Evolutionary conservation across 305 asterid genomes (phyloP), one percentile per base, ranked within the genome.

Genomic region (Fraxinus paxiana): DNA sequence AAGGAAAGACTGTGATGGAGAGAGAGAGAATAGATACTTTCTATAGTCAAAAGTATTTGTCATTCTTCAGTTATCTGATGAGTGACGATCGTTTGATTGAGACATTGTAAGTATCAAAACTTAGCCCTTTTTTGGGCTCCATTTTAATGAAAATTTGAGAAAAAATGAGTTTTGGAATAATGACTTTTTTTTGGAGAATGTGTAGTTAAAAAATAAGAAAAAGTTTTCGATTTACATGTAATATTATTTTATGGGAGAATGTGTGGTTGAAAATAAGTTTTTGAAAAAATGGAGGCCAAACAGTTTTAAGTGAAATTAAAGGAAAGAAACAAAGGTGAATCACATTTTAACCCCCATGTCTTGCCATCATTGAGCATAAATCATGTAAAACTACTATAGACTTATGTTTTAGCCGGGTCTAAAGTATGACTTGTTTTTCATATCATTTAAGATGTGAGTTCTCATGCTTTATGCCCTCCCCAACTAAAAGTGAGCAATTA

Each of bases 271-370:
- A 41, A 41, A 38, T 38, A 12, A 8, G 46, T 38, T 41, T 41
- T 12, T 10, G n/a, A 12, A 41, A 41, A 41, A 41, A 41, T 12
- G 15, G 5, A 41, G n/a, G 51, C n/a, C n/a, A 41, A 41, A 10
- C 51, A 41, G 4, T 41, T 41, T 41, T 20, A 28, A 38, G 33
- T 76, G 15, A 63, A 63, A 24, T 24, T 2, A 63, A 24, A 13
- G 65, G 22, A 80, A 59, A 56, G 6, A 67, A 69, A 51, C 48
- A 22, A 65, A 76, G 81, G 34, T 20, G 81, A 75, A 48, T 79
- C 22, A 17, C 69, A 63, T 65, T 37, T 77, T 48, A 65, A 24
- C 72, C 72, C 31, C 54, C 77, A 10, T 63, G 26, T 22, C 56
- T 18, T 41, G 75, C 77, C 77, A 74, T 34, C 38, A 76, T 59